These are phyloP conservation scores for Gastrolobium bilobum DNA, from an alignment of 306 rosid species.

Conservation along the genomic window DNA sequence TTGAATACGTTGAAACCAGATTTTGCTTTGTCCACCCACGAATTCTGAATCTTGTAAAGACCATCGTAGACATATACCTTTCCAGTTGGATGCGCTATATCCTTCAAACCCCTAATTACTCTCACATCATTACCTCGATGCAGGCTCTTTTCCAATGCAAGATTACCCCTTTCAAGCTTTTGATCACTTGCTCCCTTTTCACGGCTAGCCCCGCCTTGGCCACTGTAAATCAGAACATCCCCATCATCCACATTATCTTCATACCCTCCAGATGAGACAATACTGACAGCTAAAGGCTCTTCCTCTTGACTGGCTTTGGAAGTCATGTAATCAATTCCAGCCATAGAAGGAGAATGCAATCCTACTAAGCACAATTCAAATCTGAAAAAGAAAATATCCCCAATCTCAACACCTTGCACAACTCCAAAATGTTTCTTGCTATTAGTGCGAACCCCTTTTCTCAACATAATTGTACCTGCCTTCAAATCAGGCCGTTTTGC, in stretches of 20 bases:
- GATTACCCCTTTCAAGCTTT: conserved; percentile 98
- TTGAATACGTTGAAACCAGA: conserved; percentile 85
- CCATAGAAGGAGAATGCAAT: conserved; percentile 89
- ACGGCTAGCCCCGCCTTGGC: conserved; percentile 84
- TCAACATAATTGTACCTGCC: conserved; percentile 74
- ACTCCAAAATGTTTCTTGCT: conserved; percentile 68
- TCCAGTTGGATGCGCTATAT: conserved; percentile 64
- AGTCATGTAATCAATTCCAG: conserved; percentile 89
- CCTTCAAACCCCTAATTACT: conserved; percentile 84
- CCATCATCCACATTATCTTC: conserved; percentile 81
- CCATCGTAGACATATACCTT: conserved; percentile 96
- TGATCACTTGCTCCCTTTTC: conserved; percentile 83
- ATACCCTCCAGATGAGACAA: conserved; percentile 94
- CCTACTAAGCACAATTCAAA: conserved; percentile 89
- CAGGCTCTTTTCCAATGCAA: conserved; percentile 85
- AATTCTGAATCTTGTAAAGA: conserved; percentile 80
- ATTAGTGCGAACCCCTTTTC: conserved; percentile 83
- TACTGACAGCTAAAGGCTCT: conserved; percentile 91
- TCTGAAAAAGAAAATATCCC: conserved; percentile 91
- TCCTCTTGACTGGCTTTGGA: conserved; percentile 72
- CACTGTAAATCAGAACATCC: conserved; percentile 85
- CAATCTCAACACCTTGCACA: conserved; percentile 89
- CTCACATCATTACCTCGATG: conserved; percentile 83
- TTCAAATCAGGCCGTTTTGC: conserved; percentile 83
- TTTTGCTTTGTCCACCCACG: conserved; percentile 89